These are phyloP conservation scores for Aspergillus ruber DNA, from an alignment of 2,329 filamentous ascomycete species.

Conservation along the genomic window DNA sequence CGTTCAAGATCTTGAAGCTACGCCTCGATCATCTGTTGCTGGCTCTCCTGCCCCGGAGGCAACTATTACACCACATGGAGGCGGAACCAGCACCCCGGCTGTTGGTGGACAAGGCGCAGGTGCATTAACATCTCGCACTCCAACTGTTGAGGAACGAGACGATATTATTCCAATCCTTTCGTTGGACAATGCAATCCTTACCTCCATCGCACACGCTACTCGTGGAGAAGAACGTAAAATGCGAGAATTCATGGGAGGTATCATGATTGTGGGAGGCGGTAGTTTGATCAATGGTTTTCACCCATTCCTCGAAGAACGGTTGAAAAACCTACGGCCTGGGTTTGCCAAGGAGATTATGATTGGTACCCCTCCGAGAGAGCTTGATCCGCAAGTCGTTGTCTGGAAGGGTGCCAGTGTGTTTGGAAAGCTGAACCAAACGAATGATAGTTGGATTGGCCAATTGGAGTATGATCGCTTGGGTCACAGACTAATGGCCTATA, in stretches of 20 bases:
- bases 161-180: conserved; percentile 73
- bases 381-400: conserved; percentile 93
- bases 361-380: conserved; percentile 70
- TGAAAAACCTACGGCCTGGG: conserved; percentile 60
- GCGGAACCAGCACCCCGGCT: conserved; percentile 37
- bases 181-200: conserved; percentile 83
- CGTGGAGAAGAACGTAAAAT: conserved; percentile 88
- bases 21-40: conserved; percentile 77
- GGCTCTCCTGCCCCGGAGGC: conserved; percentile 82
- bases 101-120: conserved; percentile 21
- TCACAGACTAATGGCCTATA: conserved; percentile 74
- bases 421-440: conserved; percentile 74
- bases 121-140: conserved; percentile 32
- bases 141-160: conserved; percentile 60
- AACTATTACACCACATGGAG: conserved; percentile 57
- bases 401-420: conserved; percentile 99
- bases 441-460: conserved; percentile 89
- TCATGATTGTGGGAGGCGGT: conserved; percentile 85
- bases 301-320: conserved; percentile 72
- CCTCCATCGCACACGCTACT: conserved; percentile 79
- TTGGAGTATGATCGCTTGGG: conserved; percentile 85
- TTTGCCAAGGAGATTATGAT: conserved; percentile 62
- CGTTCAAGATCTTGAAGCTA: conserved; percentile 63
- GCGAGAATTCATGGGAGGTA: conserved; percentile 78
- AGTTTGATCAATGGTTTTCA: conserved; percentile 75